Evolutionary conservation across 805 yeast species (phyloP), one percentile per base, ranked within the genome.

Genomic region (Wickerhamomyces bisporus): DNA sequence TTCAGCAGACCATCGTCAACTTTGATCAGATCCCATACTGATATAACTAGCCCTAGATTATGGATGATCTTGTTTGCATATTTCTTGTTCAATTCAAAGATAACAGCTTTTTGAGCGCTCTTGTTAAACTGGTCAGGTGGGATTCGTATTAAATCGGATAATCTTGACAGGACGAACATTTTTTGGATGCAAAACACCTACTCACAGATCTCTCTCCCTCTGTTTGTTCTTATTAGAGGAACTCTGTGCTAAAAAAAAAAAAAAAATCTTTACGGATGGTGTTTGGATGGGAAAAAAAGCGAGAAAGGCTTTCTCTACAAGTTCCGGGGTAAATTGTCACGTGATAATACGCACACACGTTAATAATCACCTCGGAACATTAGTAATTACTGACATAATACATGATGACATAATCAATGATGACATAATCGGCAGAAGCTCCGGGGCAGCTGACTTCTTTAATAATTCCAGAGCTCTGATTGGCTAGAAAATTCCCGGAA

Each of bases 1-100:
- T 79, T 83, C 42, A 93, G 68, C 46, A 86, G 70, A 5, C 98
- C 98, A 50, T 93, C 98, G 34, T 85, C 86, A 19, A 84, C 79
- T n/a, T 72, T 73, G 32, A 80, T 62, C 4, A 93, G 58, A 57
- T 93, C 98, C 80, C 91, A 91, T 14, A 91, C 71, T 2, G 93
- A 71, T 14, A 93, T 64, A 31, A 87, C 89, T 3, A 93, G 70
- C 2, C 99, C 99, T 15, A 88, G 66, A 53, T 83, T 83, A 35
- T 81, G 82, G 30, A 93, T 75, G 40, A 93, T 81, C 52, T 83
- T 85, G 62, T 93, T 91, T 34, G 96, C 77, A 55, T 81, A 89
- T 60, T 89, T 91, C 45, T 71, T 74, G 58, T 88, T 86, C 40
- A 93, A 71, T 53, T 89, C 96, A 47, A 84, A 82, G 29, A 77